A percentile compares a stretch with the other conserved stretches of the same genome.
Evolutionary conservation across 257 asterid genomes (phyloP).

Genomic region (Orobanche coerulescens): DNA sequence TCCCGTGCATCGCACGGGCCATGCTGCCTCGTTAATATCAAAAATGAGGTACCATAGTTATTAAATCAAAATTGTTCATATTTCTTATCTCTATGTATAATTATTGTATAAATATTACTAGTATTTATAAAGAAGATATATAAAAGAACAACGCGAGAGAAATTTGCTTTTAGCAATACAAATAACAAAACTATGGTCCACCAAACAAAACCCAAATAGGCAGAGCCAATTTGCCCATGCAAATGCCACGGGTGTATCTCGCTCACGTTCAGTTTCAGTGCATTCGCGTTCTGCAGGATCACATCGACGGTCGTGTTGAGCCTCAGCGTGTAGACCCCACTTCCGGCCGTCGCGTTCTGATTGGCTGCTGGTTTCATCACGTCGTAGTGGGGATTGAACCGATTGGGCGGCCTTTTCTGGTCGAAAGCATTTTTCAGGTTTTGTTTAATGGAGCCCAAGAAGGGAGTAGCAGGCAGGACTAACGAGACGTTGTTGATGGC

Average conservation of each 20-base stretch:
- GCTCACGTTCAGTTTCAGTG: slow-evolving; percentile 40
- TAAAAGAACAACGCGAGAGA: too few relatives aligned
- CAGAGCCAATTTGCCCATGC: too few relatives aligned
- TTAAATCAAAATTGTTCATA: too few relatives aligned
- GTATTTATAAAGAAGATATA: too few relatives aligned
- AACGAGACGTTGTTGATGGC: slow-evolving; percentile 69
- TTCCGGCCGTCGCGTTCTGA: slow-evolving; percentile 51
- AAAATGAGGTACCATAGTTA: too few relatives aligned
- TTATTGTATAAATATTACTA: too few relatives aligned
- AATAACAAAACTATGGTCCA: too few relatives aligned
- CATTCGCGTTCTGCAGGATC: slow-evolving; percentile 68
- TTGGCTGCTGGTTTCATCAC: slow-evolving; percentile 44
- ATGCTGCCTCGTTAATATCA: too few relatives aligned
- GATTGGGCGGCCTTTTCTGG: slow-evolving; percentile 34
- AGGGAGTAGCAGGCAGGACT: slow-evolving; percentile 60
- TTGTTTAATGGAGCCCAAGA: slow-evolving; percentile 47
- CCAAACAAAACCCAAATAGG: too few relatives aligned
- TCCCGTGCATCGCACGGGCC: too few relatives aligned
- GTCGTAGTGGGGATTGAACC: slow-evolving; percentile 30
- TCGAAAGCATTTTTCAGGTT: slow-evolving; percentile 37
- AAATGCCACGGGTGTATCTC: slow-evolving; percentile 91
- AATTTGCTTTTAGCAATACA: too few relatives aligned
- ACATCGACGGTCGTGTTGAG: slow-evolving; percentile 61
- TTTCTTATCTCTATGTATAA: too few relatives aligned
- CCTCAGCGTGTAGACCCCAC: slow-evolving; percentile 42